Conservation (phyloP, 2,329 filamentous ascomycete genomes). For the Hypoxylon sp. region DNA sequence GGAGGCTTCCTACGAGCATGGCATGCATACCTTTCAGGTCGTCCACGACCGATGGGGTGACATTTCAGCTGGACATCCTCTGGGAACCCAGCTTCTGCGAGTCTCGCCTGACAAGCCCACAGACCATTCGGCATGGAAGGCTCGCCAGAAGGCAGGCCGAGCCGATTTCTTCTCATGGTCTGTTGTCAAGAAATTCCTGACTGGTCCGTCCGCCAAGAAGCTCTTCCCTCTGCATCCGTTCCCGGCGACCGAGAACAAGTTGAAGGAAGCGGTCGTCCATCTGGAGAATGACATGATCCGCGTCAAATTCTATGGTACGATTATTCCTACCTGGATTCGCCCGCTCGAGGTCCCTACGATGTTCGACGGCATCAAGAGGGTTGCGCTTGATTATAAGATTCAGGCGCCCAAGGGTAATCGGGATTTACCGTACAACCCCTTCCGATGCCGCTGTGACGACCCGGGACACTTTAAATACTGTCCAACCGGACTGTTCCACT, state of each 20-base stretch:
- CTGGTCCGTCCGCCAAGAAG: not conserved
- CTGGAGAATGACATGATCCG: conserved; percentile 33
- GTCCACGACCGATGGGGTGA: not conserved
- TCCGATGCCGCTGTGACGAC: not conserved
- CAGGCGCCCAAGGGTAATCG: too few relatives aligned
- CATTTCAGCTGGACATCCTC: not conserved
- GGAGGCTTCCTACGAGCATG: conserved; percentile 4
- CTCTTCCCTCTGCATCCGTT: not conserved
- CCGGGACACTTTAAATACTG: not conserved
- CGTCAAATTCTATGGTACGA: conserved; percentile 1
- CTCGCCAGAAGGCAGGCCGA: not conserved
- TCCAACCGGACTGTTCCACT: conserved; percentile 5
- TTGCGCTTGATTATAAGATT: conserved; percentile 33
- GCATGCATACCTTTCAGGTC: conserved; percentile 44
- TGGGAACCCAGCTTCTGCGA: not conserved
- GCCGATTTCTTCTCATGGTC: conserved; percentile 18
- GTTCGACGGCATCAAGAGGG: conserved; percentile 28
- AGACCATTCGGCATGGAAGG: conserved; percentile 42
- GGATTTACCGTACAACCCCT: too few relatives aligned
- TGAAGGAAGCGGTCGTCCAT: not conserved
- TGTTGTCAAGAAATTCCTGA: not conserved
- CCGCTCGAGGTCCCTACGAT: not conserved
- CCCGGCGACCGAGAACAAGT: not conserved
- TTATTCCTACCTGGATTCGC: not conserved
- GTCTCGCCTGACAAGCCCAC: not conserved